These are phyloP conservation scores for Sporisorium iseilematis-ciliati DNA, from an alignment of 1,284 basidiomycete genomes.

Conservation along the genomic window DNA sequence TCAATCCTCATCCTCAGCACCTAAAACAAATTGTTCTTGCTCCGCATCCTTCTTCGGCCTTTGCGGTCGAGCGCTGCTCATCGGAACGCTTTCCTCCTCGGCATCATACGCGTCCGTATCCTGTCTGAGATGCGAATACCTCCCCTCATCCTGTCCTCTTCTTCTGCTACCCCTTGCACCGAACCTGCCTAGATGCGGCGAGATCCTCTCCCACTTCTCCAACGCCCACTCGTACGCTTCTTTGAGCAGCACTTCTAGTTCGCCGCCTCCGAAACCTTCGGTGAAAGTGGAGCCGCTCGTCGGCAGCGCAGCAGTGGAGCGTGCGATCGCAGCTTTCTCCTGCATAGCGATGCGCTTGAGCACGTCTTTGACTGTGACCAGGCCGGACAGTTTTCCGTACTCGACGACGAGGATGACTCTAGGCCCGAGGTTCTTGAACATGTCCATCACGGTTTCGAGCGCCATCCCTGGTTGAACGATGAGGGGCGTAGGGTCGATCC, in stretches of 20 bases:
- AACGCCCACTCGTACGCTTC: slow-evolving; percentile 45
- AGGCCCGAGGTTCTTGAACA: slow-evolving; percentile 76
- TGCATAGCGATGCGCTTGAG: slow-evolving; percentile 71
- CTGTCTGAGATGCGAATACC: slow-evolving; percentile 26
- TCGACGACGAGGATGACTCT: slow-evolving; percentile 92
- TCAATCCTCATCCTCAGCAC: slow-evolving; percentile 35
- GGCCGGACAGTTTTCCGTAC: slow-evolving; percentile 80
- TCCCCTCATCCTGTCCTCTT: slow-evolving; percentile 3
- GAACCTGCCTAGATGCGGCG: slow-evolving; percentile 17
- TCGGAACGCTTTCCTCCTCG: neutral
- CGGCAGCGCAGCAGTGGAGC: slow-evolving; percentile 13
- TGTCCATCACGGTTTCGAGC: slow-evolving; percentile 91
- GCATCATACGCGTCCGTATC: slow-evolving; percentile 11
- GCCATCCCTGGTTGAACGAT: slow-evolving; percentile 92
- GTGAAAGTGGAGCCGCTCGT: neutral
- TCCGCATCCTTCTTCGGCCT: slow-evolving; percentile 18
- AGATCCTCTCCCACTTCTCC: slow-evolving; percentile 18
- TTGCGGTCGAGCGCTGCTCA: slow-evolving; percentile 4
- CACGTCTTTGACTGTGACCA: slow-evolving; percentile 97
- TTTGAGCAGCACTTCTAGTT: slow-evolving; percentile 53
- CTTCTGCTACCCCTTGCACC: neutral
- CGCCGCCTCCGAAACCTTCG: slow-evolving; percentile 45
- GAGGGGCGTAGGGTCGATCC: slow-evolving; percentile 81
- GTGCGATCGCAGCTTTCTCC: slow-evolving; percentile 53
- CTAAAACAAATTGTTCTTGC: slow-evolving; percentile 49